phyloP scores from a whole-genome alignment of 768 basidiomycete species.

The Phaeotremella skinneri region DNA sequence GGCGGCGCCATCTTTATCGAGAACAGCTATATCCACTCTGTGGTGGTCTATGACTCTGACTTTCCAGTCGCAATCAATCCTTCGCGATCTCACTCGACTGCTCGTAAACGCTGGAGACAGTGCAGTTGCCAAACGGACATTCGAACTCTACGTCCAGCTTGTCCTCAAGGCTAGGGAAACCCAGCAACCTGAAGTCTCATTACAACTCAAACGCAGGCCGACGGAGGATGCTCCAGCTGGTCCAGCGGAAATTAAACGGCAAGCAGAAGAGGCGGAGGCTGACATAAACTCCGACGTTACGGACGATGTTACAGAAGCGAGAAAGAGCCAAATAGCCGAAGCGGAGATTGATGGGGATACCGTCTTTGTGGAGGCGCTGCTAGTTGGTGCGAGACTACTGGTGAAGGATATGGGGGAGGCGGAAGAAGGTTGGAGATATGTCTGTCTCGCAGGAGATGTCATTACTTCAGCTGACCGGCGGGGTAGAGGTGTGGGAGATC shows the following conservation, averaged over 20 bases:
- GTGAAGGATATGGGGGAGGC: constrained; percentile 62
- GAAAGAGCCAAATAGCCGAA: constrained; percentile 28
- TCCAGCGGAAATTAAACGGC: constrained; percentile 14
- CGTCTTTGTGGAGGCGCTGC: constrained; percentile 72
- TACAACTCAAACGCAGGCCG: constrained; percentile 46
- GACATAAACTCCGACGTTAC: constrained; percentile 7
- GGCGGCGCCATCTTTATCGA: constrained; percentile 10
- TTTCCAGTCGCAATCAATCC: constrained; percentile 82
- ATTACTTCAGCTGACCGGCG: constrained; percentile 61
- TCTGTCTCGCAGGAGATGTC: constrained; percentile 51
- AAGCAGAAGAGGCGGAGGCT: constrained; percentile 6
- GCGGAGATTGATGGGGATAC: constrained; percentile 63
- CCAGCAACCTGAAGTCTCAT: constrained; percentile 44
- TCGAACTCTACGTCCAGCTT: constrained; percentile 77
- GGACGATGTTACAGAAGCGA: constrained; percentile 9
- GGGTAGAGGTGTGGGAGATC: constrained; percentile 12
- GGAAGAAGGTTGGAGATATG: constrained; percentile 55
- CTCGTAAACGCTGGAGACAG: constrained; percentile 58
- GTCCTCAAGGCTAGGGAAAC: constrained; percentile 79
- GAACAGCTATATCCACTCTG: constrained; percentile 59
- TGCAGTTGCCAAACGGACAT: constrained; percentile 59
- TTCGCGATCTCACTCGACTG: constrained; percentile 78
- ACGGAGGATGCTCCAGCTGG: constrained; percentile 29
- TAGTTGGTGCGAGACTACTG: constrained; percentile 75
- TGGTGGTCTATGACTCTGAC: constrained; percentile 95